Percentiles rank a stretch among this genome's conserved stretches.
Evolutionary conservation across 768 basidiomycete genomes (phyloP).

Genomic region (Lentinus brumalis): DNA sequence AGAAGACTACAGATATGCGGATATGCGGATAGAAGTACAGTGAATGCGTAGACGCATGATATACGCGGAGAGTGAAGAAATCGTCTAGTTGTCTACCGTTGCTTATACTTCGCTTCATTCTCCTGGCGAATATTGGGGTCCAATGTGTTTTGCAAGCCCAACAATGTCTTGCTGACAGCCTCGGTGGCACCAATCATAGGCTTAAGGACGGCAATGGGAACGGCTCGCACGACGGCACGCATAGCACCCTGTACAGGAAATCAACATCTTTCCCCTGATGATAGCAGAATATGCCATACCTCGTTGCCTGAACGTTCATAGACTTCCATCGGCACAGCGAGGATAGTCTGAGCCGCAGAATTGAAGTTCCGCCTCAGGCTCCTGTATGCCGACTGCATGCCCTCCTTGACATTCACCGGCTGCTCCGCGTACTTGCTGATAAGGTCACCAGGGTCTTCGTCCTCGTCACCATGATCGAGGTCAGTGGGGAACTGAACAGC

Average conservation of each 20-base stretch:
- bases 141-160: constrained; percentile 91
- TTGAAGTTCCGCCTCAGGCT: constrained; percentile 85
- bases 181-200: constrained; percentile 99
- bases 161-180: constrained; percentile 92
- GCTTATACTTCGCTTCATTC: constrained; percentile 94
- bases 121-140: constrained; percentile 84
- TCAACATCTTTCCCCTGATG: constrained; percentile 9
- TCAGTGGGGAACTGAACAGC: constrained; percentile 48
- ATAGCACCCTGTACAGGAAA: constrained; percentile 71
- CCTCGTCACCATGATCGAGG: constrained; percentile 36
- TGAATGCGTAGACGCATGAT: constrained; percentile 4
- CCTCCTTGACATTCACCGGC: constrained; percentile 80
- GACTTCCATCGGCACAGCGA: constrained; percentile 99
- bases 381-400: constrained; percentile 88
- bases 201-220: constrained; percentile 95
- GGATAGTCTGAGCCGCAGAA: constrained; percentile 95
- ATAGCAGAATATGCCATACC: constrained; percentile 45
- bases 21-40: constrained; percentile 20
- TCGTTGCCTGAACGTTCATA: constrained; percentile 93
- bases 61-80: not conserved
- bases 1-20: constrained; percentile 18
- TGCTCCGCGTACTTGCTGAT: constrained; percentile 94
- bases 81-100: constrained; percentile 43
- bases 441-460: constrained; percentile 51
- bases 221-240: constrained; percentile 92